phyloP scores from a whole-genome alignment of 2,329 filamentous ascomycete genomes.

The Aspergillus ibericus region DNA sequence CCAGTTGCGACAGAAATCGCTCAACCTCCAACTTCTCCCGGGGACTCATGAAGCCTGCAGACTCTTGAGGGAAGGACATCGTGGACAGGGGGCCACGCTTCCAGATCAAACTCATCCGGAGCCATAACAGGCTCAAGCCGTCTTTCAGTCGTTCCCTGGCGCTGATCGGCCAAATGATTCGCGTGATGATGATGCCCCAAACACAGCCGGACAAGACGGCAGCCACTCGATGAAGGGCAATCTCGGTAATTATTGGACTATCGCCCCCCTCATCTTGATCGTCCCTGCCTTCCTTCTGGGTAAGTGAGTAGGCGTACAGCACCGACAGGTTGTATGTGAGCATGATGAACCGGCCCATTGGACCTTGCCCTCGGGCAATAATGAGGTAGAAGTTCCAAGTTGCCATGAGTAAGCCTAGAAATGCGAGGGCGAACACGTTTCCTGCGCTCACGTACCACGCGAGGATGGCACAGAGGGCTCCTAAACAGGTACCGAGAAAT shows the following conservation, averaged over 20 bases:
- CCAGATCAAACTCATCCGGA: constrained; percentile 95
- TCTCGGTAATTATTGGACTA: constrained; percentile 81
- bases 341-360: constrained; percentile 89
- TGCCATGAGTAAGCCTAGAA: constrained; percentile 79
- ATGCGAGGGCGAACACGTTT: constrained; percentile 71
- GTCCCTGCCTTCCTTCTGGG: constrained; percentile 74
- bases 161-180: constrained; percentile 90
- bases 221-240: constrained; percentile 81
- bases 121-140: constrained; percentile 84
- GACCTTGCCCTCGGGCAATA: constrained; percentile 76
- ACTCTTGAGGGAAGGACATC: constrained; percentile 60
- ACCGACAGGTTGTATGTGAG: constrained; percentile 95
- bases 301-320: constrained; percentile 89
- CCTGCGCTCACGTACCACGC: constrained; percentile 76
- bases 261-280: constrained; percentile 83
- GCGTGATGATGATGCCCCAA: constrained; percentile 89
- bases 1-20: constrained; percentile 71
- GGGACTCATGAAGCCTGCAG: constrained; percentile 76
- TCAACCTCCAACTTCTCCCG: constrained; percentile 85
- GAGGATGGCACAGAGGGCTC: constrained; percentile 70
- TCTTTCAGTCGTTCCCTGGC: constrained; percentile 85
- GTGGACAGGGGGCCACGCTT: constrained; percentile 84
- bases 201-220: constrained; percentile 83
- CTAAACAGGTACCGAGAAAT: constrained; percentile 82
- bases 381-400: constrained; percentile 89